A percentile compares a stretch with the other conserved stretches of the same genome.
These are phyloP conservation scores for Amylocystis lapponica DNA, from an alignment of 768 basidiomycete genomes.

Conservation along the genomic window DNA sequence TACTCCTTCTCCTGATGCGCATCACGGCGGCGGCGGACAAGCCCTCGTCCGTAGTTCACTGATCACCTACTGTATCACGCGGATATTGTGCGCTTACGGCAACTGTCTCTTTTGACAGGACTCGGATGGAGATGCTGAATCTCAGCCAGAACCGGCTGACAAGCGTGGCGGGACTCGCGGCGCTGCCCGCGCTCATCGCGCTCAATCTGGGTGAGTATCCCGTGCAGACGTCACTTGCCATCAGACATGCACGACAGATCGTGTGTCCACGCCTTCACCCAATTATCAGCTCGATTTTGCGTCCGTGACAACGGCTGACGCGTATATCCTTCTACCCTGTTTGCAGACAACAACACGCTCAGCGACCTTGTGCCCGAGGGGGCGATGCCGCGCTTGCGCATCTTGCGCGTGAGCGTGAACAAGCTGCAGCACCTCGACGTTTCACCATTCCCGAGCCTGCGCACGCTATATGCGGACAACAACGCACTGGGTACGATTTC, in stretches of 20 bases:
- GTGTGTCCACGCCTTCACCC: too few relatives aligned
- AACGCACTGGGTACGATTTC: slow-evolving; percentile 52
- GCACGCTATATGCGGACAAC: slow-evolving; percentile 91
- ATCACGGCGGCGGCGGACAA: slow-evolving; percentile 1
- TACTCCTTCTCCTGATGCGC: background rate
- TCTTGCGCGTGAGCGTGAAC: slow-evolving; percentile 83
- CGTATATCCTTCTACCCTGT: too few relatives aligned
- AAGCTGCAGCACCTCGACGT: slow-evolving; percentile 58
- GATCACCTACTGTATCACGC: too few relatives aligned
- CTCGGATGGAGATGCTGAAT: slow-evolving; percentile 73
- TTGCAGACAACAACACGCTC: slow-evolving; percentile 69
- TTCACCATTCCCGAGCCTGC: slow-evolving; percentile 58
- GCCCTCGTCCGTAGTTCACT: slow-evolving; percentile 2
- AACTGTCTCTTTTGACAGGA: slow-evolving; percentile 24
- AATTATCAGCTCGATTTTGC: too few relatives aligned
- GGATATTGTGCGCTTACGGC: slow-evolving; percentile 13
- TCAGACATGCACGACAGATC: too few relatives aligned
- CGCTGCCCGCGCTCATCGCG: slow-evolving; percentile 56
- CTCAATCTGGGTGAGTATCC: slow-evolving; percentile 79
- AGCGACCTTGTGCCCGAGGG: slow-evolving; percentile 46
- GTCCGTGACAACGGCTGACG: too few relatives aligned
- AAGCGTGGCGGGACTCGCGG: slow-evolving; percentile 52
- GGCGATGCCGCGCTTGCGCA: slow-evolving; percentile 65
- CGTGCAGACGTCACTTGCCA: slow-evolving; percentile 9
- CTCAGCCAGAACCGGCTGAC: slow-evolving; percentile 70